Base-by-base conservation (phyloP, 2,329 filamentous ascomycete genomes). In the Xylaria sp. region DNA sequence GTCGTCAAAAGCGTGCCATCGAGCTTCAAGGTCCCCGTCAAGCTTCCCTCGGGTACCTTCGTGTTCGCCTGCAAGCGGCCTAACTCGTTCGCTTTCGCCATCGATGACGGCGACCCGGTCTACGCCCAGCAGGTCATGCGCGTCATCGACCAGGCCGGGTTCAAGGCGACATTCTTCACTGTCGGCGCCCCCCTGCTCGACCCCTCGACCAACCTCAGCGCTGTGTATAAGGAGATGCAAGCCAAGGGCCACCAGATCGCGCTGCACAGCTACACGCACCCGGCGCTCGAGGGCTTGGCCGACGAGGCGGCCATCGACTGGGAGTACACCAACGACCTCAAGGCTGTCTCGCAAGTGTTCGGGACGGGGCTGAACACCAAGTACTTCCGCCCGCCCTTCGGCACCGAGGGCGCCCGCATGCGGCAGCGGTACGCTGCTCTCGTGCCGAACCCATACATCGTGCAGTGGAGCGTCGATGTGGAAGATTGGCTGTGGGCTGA, bases 151-250 rank as follows among this genome's bases (percentile, higher is more conserved):
- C 82, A 84, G 19, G 88, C 87, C 54, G 74, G 78, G 57, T 87
- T 91, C 69, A 83, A 86, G 67, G 88, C 89, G 2, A 91, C 89
- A 1, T 91, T 91, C 75, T 91, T 91, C 77, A 89, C 87, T 37
- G 87, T 91, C 45, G 88, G 88, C 9, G 81, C 83, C 1, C 86
- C 87, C 1, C 79, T 91, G 0, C 77, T 85, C 15, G 86, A 90
- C 70, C 62, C 72, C 2, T 76, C 78, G 19, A 88, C 85, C 19
- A 89, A 89, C 69, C 81, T 91, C 53, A 86, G 85, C 23, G 80
- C 78, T 45, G 83, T 90, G 23, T 91, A 91, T 78, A 79, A 78
- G 61, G 85, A 88, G 73, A 89, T 90, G 87, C 72, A 83, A 43
- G 69, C 75, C 12, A 80, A 81, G 17, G 88, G 89, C 3, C 88